Evolutionary conservation across 2,329 filamentous ascomycete species (phyloP), one percentile per base, ranked within the genome.

Genomic region (Plenodomus lindquistii): DNA sequence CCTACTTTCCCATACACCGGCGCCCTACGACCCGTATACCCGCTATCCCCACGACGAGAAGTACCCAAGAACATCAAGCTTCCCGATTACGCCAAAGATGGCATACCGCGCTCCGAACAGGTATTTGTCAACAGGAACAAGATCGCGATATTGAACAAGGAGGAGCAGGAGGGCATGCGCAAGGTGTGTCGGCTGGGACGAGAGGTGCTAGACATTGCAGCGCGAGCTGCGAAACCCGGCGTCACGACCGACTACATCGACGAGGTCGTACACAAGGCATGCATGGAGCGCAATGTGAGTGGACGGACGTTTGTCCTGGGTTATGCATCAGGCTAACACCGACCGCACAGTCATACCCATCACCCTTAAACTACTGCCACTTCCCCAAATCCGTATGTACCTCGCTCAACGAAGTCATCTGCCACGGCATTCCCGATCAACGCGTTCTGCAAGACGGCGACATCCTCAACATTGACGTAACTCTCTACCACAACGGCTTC

Each of bases 331-430:
- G 27, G 27, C 27, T 31, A 31, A 31, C 16, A 46, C 63, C 67
- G 16, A 69, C 56, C 13, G 7, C 16, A 38, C 54, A 97, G 92
- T 89, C 91, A 9, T 97, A 97, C 71, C 93, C 93, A 0, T 97
- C 93, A 1, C 91, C 93, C 1, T 79, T 97, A 27, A 97, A 97
- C 77, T 97, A 97, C 77, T 89, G 89, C 78, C 81, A 92, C 73
- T 99, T 97, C 76, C 94, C 94, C 58, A 99, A 99, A 77, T 99
- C 94, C 0, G 89, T 97, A 54, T 99, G 94, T 76, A 97, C 93
- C 2, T 97, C 93, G 2, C 77, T 89, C 41, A 99, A 99, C 78
- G 94, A 99, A 75, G 89, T 96, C 57, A 97, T 99, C 72, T 99
- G 94, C 78, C 94, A 99, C 79, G 94, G 94, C 44, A 99, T 99